Conservation (phyloP, 495 filamentous ascomycete genomes). For the Talaromyces liani region DNA sequence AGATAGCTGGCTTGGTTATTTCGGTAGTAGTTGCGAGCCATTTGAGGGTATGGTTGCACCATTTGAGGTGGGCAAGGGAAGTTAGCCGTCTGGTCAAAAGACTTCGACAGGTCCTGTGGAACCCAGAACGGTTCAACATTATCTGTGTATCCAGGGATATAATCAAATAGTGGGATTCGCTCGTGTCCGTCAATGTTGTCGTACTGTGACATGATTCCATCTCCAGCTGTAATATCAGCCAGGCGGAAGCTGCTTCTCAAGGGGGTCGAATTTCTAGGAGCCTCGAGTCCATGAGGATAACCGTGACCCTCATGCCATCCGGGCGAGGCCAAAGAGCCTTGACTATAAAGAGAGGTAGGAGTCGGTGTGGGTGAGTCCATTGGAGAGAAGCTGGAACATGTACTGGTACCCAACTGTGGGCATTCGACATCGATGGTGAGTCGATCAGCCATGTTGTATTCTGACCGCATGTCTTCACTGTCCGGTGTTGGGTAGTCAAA, state of each 20-base stretch:
- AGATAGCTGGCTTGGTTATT: conserved; percentile 28
- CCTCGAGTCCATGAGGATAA: conserved; percentile 25
- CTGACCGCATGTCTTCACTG: conserved; percentile 34
- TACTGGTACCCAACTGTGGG: conserved; percentile 34
- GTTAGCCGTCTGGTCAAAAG: conserved; percentile 22
- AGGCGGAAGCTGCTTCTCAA: conserved; percentile 34
- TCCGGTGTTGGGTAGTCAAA: conserved; percentile 11
- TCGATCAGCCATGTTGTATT: conserved; percentile 32
- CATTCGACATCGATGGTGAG: conserved; percentile 39
- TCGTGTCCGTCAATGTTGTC: conserved; percentile 31
- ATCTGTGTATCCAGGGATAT: conserved; percentile 36
- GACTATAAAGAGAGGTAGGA: conserved; percentile 38
- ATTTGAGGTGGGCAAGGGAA: conserved; percentile 32
- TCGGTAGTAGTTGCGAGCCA: conserved; percentile 32
- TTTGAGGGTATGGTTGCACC: conserved; percentile 26
- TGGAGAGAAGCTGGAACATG: conserved; percentile 39
- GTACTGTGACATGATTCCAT: conserved; percentile 27
- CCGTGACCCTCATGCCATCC: conserved; percentile 33
- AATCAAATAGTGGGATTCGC: conserved; percentile 31
- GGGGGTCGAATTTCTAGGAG: conserved; percentile 26
- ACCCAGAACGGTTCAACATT: conserved; percentile 39
- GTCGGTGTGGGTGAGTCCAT: conserved; percentile 39
- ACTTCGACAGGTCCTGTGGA: conserved; percentile 32
- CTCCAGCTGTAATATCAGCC: conserved; percentile 27
- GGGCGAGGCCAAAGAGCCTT: conserved; percentile 33